phyloP scores from a whole-genome alignment of 169 alveolate species.

The Neospora caninum region DNA sequence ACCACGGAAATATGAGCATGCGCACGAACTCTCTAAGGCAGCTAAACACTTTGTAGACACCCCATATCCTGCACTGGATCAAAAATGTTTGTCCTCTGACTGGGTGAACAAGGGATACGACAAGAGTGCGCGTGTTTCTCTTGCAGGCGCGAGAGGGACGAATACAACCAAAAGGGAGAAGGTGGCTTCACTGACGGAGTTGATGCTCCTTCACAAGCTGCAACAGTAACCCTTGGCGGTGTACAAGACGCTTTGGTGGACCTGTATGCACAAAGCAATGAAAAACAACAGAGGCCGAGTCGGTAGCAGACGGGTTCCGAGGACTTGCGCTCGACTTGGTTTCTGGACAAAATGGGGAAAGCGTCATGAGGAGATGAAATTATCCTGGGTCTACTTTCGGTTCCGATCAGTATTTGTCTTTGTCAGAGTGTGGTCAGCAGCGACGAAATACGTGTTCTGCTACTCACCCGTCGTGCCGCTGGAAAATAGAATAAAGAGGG shows the following conservation, averaged over 20 bases:
- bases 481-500: slow-evolving; percentile 45
- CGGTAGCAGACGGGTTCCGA: not conserved
- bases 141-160: too few species aligned
- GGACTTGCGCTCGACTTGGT: not conserved
- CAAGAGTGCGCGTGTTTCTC: too few species aligned
- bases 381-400: not conserved
- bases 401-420: not conserved
- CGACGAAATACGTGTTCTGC: not conserved
- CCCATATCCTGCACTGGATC: too few species aligned
- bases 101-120: too few species aligned
- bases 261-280: not conserved
- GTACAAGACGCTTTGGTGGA: slow-evolving; percentile 44
- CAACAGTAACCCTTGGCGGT: slow-evolving; percentile 42
- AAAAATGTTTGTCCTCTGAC: too few species aligned
- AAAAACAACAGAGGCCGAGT: not conserved
- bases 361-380: not conserved
- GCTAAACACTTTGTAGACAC: too few species aligned
- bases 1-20: too few species aligned
- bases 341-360: not conserved
- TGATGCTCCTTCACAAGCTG: slow-evolving; percentile 58
- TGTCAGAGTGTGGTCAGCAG: not conserved
- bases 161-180: too few species aligned
- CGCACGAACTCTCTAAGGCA: too few species aligned
- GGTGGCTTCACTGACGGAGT: slow-evolving; percentile 26
- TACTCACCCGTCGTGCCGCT: slow-evolving; percentile 46